phyloP scores from a whole-genome alignment of 345 rosid species.

The Brassica cretica region DNA sequence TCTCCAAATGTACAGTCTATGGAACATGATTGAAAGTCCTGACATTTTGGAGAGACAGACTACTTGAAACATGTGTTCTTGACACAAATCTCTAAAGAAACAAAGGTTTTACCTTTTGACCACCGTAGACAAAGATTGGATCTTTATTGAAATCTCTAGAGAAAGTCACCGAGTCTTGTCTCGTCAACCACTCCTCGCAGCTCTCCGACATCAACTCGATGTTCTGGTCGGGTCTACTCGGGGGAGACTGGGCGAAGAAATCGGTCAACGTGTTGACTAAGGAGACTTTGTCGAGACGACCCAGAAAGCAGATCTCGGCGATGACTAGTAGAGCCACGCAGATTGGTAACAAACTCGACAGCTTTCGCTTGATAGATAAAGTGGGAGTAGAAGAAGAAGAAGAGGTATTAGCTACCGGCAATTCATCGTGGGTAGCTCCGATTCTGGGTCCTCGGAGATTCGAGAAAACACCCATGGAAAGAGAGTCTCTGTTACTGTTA shows the following conservation, averaged over 20 bases:
- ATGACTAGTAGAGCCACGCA: slow-evolving; percentile 67
- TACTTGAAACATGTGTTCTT: background rate
- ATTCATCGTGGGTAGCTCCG: slow-evolving; percentile 42
- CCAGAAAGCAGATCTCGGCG: slow-evolving; percentile 77
- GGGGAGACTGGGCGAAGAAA: slow-evolving; percentile 44
- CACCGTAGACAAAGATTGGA: slow-evolving; percentile 68
- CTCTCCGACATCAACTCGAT: slow-evolving; percentile 38
- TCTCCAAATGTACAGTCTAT: slow-evolving; percentile 73
- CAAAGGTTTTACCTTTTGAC: slow-evolving; percentile 41
- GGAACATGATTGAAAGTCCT: slow-evolving; percentile 71
- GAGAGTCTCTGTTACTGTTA: slow-evolving; percentile 5
- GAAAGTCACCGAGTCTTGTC: slow-evolving; percentile 62
- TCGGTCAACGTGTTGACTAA: slow-evolving; percentile 73
- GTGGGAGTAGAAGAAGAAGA: slow-evolving; percentile 31
- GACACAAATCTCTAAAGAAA: background rate
- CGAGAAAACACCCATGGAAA: slow-evolving; percentile 54
- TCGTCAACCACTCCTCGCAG: slow-evolving; percentile 81
- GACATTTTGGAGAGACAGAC: background rate
- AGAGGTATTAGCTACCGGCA: slow-evolving; percentile 37
- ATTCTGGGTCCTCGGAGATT: slow-evolving; percentile 61
- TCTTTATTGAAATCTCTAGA: slow-evolving; percentile 73
- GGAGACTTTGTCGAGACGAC: slow-evolving; percentile 72
- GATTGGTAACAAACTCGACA: slow-evolving; percentile 61
- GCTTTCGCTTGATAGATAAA: slow-evolving; percentile 48
- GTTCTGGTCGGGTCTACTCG: slow-evolving; percentile 20